Conservation (phyloP, 2,329 filamentous ascomycete genomes). For the Claviceps pazoutovae region DNA sequence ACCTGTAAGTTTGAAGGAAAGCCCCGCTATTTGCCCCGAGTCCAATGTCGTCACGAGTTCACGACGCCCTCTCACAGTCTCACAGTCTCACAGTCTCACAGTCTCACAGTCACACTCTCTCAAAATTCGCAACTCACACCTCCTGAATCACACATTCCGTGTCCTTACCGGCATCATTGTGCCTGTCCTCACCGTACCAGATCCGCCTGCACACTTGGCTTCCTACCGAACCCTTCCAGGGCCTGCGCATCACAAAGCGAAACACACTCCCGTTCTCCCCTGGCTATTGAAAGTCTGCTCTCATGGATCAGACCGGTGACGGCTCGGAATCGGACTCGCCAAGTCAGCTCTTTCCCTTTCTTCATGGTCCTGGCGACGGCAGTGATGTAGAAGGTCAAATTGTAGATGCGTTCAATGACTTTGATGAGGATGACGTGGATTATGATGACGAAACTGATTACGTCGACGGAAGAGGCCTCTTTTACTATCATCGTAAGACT, state of each 20-base stretch:
- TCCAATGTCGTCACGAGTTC: too few relatives aligned
- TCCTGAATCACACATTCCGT: background rate
- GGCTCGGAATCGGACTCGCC: background rate
- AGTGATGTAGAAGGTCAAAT: conserved; percentile 5
- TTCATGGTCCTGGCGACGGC: background rate
- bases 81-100: too few relatives aligned
- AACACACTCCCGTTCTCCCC: too few relatives aligned
- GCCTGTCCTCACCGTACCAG: background rate
- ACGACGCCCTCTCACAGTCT: too few relatives aligned
- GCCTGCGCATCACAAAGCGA: background rate
- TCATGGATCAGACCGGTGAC: background rate
- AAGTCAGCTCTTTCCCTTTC: background rate
- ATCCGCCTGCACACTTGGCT: background rate
- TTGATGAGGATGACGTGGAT: conserved; percentile 6
- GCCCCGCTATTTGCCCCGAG: too few relatives aligned
- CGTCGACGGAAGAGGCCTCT: conserved; percentile 8
- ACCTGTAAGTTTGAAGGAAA: too few relatives aligned
- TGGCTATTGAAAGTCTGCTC: too few relatives aligned
- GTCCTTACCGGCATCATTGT: background rate
- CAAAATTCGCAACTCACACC: too few relatives aligned
- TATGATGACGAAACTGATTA: conserved; percentile 11
- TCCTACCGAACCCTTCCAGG: background rate
- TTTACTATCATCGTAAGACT: conserved; percentile 9
- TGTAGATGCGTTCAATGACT: conserved; percentile 4
- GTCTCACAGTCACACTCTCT: too few relatives aligned